These are phyloP conservation scores for Penicillium cinerascens DNA, from an alignment of 495 filamentous ascomycete species.

Conservation along the genomic window DNA sequence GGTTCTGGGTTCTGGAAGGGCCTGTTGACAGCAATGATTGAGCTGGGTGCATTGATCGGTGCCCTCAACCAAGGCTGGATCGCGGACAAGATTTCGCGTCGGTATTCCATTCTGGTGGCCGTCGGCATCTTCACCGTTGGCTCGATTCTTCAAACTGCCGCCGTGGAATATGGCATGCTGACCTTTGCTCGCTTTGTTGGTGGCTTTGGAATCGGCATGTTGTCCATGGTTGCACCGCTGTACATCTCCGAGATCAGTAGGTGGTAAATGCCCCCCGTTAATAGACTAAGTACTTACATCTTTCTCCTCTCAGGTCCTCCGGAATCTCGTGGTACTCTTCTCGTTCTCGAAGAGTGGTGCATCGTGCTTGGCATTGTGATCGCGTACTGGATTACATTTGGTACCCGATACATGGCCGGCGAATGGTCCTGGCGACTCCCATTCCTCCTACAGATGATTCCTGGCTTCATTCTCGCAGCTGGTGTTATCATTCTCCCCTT, in stretches of 20 bases:
- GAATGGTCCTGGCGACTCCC: constrained; percentile 52
- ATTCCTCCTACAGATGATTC: constrained; percentile 49
- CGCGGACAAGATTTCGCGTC: constrained; percentile 55
- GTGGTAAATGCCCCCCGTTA: not conserved
- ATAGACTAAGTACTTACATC: not conserved
- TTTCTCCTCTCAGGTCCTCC: constrained; percentile 38
- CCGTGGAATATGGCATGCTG: constrained; percentile 55
- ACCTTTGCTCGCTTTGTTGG: constrained; percentile 57
- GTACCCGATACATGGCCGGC: constrained; percentile 48
- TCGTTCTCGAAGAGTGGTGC: constrained; percentile 54
- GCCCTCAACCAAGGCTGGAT: constrained; percentile 58
- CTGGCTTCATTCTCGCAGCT: constrained; percentile 41
- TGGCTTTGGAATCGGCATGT: constrained; percentile 59
- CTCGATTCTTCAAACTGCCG: constrained; percentile 52
- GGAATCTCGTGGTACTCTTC: constrained; percentile 49
- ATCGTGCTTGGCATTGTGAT: constrained; percentile 56
- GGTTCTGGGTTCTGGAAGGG: constrained; percentile 58
- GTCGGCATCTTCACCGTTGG: constrained; percentile 55
- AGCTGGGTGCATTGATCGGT: constrained; percentile 53
- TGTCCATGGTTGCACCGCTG: constrained; percentile 51
- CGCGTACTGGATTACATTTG: constrained; percentile 57
- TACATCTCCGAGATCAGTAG: constrained; percentile 55
- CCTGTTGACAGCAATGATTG: constrained; percentile 58
- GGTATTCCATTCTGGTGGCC: constrained; percentile 55
- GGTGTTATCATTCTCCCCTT: constrained; percentile 49